These are phyloP conservation scores for Nakazawaea laoshanensis DNA, from an alignment of 805 yeast species.

Conservation along the genomic window DNA sequence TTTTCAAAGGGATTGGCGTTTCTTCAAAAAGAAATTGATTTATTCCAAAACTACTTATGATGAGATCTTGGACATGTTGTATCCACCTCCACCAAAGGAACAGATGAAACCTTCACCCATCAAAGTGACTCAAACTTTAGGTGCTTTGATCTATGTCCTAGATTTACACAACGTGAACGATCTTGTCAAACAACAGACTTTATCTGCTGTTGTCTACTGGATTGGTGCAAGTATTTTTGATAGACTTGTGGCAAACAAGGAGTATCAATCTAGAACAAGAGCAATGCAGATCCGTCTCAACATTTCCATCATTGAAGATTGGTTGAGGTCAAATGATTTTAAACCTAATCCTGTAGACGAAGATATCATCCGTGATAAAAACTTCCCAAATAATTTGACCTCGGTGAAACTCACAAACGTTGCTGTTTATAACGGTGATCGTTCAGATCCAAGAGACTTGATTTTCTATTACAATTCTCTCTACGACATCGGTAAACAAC, in stretches of 20 bases:
- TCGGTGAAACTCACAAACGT: conserved; percentile 18
- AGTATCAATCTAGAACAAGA: conserved; percentile 66
- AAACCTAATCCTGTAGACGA: conserved; percentile 27
- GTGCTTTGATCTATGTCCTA: conserved; percentile 80
- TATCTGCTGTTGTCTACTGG: conserved; percentile 74
- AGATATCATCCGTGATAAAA: conserved; percentile 16
- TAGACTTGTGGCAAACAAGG: conserved; percentile 55
- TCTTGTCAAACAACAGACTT: conserved; percentile 66
- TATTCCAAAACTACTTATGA: conserved; percentile 48
- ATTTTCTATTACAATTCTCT: conserved; percentile 58
- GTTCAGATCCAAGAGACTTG: conserved; percentile 36
- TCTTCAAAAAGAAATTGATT: conserved; percentile 35
- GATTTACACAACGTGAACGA: conserved; percentile 78
- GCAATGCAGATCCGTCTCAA: conserved; percentile 90
- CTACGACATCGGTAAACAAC: conserved; percentile 54
- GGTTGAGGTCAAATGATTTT: conserved; percentile 71
- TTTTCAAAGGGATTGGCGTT: conserved; percentile 63
- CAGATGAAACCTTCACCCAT: conserved; percentile 87
- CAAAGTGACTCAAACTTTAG: conserved; percentile 74
- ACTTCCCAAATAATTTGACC: conserved; percentile 24
- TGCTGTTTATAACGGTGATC: conserved; percentile 20
- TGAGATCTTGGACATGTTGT: conserved; percentile 65
- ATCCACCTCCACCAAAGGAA: conserved; percentile 77
- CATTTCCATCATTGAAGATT: conserved; percentile 81
- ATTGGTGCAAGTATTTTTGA: conserved; percentile 68